Evolutionary conservation across 345 rosid species (phyloP).

Genomic region (Rubroshorea leprosula): DNA sequence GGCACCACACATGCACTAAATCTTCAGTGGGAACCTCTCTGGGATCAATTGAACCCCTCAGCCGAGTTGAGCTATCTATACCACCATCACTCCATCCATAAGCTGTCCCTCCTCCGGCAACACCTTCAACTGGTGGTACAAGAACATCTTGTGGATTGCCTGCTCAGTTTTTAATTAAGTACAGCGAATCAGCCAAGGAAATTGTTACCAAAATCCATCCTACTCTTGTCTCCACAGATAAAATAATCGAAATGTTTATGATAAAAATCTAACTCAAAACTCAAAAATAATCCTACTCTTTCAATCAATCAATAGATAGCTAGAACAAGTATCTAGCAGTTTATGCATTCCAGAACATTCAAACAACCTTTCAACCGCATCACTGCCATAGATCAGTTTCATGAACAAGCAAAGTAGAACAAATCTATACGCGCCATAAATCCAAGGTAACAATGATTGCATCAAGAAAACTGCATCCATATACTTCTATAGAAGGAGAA

Average conservation of each 20-base stretch:
- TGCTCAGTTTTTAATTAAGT: conserved; percentile 14
- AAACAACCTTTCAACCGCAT: background rate
- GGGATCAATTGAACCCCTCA: conserved; percentile 54
- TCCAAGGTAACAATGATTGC: background rate
- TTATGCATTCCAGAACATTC: background rate
- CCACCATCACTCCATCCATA: conserved; percentile 85
- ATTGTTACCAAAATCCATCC: background rate
- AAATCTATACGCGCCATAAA: background rate
- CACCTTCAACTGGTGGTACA: conserved; percentile 91
- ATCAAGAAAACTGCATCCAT: conserved; percentile 1
- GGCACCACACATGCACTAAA: conserved; percentile 78
- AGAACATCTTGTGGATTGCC: conserved; percentile 36
- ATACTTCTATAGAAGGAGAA: no score
- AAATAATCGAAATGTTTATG: no score
- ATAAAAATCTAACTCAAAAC: background rate
- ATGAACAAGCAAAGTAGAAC: background rate
- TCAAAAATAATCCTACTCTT: background rate
- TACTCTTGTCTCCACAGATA: no score
- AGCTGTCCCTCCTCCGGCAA: conserved; percentile 97
- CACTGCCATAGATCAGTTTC: conserved; percentile 5
- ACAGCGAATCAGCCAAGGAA: background rate
- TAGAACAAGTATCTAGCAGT: conserved; percentile 9
- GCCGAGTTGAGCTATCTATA: conserved; percentile 24
- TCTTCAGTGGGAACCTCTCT: conserved; percentile 61
- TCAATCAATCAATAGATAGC: conserved; percentile 1